Base-by-base conservation (phyloP, 305 asterid species). In the Solanum hybrid region DNA sequence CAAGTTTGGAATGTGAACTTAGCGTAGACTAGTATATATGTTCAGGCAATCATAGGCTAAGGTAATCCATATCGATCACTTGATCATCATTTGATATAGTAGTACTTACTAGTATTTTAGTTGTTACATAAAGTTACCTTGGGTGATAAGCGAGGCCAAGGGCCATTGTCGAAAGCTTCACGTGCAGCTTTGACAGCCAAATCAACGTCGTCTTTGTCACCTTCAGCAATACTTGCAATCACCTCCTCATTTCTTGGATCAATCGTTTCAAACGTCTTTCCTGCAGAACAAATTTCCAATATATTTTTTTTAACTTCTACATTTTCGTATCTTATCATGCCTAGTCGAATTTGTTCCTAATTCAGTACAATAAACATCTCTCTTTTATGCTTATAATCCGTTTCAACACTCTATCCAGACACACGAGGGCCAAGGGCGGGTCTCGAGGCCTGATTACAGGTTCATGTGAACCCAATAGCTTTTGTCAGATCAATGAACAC, bases 91-190 rank as follows among this genome's bases (percentile, higher is more conserved):
- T 61, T 65, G 70, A 57, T 65, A 22, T 65, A 65, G 73, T 65
- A 65, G 26, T 65, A 61, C 73, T 22, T 20, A 20, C 72, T 61
- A 61, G 72, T 7, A 61, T 61, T 61, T 17, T 8, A 65, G 27
- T 22, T 65, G 26, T n/a, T 31, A 75, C 36, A 75, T 29, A 14
- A 29, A 29, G 11, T 75, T 93, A 94, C 95, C 2, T 27, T 7
- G 83, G 94, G 93, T 2, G 95, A 31, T 26, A 93, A 61, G 6
- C 94, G 92, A 87, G 96, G 96, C 95, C 95, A 94, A 2, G 95
- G 93, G 13, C 95, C 95, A 31, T 86, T 33, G 68, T 94, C 93
- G 12, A 94, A 94, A 5, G 95, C 95, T 32, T 91, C 88, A 37
- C 95, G 94, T 57, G 96, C 95, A 0, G 96, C 96, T 39, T 88